Base-by-base conservation (phyloP, 768 basidiomycete species). In the Podaxis sp. region DNA sequence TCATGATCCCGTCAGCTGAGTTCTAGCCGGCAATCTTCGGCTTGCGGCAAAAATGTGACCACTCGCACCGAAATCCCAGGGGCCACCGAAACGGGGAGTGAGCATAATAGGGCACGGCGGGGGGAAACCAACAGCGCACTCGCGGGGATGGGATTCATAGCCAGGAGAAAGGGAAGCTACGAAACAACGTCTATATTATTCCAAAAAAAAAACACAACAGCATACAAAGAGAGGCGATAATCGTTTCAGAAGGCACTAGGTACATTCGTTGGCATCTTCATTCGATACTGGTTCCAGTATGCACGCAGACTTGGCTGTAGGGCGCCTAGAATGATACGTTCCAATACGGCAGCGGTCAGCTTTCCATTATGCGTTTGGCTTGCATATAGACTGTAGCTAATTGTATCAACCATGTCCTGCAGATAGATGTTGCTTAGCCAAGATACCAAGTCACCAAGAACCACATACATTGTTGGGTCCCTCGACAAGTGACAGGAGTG, bases 401-500 rank as follows among this genome's bases (percentile, higher is more conserved):
- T 68, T 4, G 71, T 72, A 51, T 75, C 75, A 2, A 74, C 74
- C 68, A 76, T 75, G 46, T 70, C 70, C 74, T 76, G 60, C 7
- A 22, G 40, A 26, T 15, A 22, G 15, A 26, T 50, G 49, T 50
- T 49, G 46, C 51, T 50, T 20, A 33, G 54, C 28, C 49, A 24
- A 10, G 12, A 15, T 3, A 2, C 7, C 15, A 4, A n/a, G 11
- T 37, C 15, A 38, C 4, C 10, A 33, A 17, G 24, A 41, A 0
- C 57, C 71, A 58, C 74, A 30, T 70, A 71, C 49, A 37, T 73
- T 67, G 38, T 71, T 68, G n/a, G 44, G 44, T 10, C 72, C 68
- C 26, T 69, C 64, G 52, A 71, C 69, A 36, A 76, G 65, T 28
- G 68, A 62, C 38, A 66, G 64, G 28, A 76, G 63, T 10, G 66